These are phyloP conservation scores for Haematococcus lacustris DNA, from an alignment of 139 green algal genomes.

Conservation along the genomic window DNA sequence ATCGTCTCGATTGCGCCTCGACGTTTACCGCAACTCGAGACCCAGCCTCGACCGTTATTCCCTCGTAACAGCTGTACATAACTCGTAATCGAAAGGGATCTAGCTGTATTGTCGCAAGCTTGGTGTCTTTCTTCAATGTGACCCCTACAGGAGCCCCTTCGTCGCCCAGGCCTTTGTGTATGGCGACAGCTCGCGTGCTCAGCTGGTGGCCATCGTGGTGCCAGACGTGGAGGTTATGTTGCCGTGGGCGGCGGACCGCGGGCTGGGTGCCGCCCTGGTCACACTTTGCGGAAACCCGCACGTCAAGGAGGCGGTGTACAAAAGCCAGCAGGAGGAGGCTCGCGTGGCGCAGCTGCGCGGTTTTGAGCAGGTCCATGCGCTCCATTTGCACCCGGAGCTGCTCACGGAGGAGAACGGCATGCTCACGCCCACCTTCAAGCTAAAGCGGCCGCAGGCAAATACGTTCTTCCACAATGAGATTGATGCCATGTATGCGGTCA, in stretches of 20 bases:
- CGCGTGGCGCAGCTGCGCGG: conserved; percentile 71
- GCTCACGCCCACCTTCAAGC: conserved; percentile 88
- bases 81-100: too few relatives aligned
- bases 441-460: conserved; percentile 49
- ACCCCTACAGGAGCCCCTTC: conserved; percentile 44
- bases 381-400: conserved; percentile 66
- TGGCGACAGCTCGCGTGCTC: conserved; percentile 68
- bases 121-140: background rate
- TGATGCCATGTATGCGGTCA: conserved; percentile 36
- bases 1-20: too few relatives aligned
- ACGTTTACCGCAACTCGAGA: too few relatives aligned
- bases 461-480: conserved; percentile 33
- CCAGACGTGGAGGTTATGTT: conserved; percentile 84
- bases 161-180: conserved; percentile 83
- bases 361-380: conserved; percentile 76
- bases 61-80: too few relatives aligned
- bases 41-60: too few relatives aligned
- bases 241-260: conserved; percentile 71
- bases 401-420: conserved; percentile 89
- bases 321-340: conserved; percentile 73
- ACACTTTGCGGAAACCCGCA: conserved; percentile 48
- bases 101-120: too few relatives aligned
- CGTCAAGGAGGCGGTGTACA: conserved; percentile 55
- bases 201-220: conserved; percentile 86
- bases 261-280: conserved; percentile 34